Evolutionary conservation across 2,329 filamentous ascomycete genomes (phyloP), one percentile per base, ranked within the genome.

Genomic region (Colletotrichum eleusines): DNA sequence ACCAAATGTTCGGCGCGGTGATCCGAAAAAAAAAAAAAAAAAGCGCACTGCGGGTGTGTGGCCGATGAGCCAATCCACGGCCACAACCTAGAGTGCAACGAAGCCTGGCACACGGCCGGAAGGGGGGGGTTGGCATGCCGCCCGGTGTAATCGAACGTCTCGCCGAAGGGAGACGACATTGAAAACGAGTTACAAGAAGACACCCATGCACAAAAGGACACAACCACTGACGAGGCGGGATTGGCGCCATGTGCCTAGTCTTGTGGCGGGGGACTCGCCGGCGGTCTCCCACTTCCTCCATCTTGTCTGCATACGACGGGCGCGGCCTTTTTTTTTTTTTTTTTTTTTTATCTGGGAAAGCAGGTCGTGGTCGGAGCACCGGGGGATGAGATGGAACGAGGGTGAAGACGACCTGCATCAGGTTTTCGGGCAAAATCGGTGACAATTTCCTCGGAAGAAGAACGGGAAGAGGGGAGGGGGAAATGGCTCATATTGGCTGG

Each of bases 171-270:
- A n/a, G n/a, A 11, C n/a, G 12, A n/a, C 23, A n/a, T n/a, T n/a
- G 23, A 12, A 59, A 6, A 2, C 31, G 31, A 35, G 26, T 23
- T 7, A 11, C 3, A 3, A 38, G 1, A 14, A 35, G 8, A 42
- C 2, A 42, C 42, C 3, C 42, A 44, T 44, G 12, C 23, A n/a
- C n/a, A n/a, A 26, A 55, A 26, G 16, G 35, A n/a, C 12, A 33
- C 58, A 63, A 53, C 64, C 68, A 71, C 58, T 71, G 58, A 59
- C 31, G 68, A 63, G 33, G 68, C 68, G 58, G 58, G 64, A 68
- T 63, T 63, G 40, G 58, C 68, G 68, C 68, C 68, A 68, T 68
- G 68, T 71, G 68, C 64, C 11, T 53, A 28, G 51, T 20, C 51
- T 31, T 58, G 38, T 35, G 68, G 58, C 28, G 35, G 51, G 63